phyloP scores from a whole-genome alignment of 352 stramenopile species.

The Aphanomyces cochlioides region DNA sequence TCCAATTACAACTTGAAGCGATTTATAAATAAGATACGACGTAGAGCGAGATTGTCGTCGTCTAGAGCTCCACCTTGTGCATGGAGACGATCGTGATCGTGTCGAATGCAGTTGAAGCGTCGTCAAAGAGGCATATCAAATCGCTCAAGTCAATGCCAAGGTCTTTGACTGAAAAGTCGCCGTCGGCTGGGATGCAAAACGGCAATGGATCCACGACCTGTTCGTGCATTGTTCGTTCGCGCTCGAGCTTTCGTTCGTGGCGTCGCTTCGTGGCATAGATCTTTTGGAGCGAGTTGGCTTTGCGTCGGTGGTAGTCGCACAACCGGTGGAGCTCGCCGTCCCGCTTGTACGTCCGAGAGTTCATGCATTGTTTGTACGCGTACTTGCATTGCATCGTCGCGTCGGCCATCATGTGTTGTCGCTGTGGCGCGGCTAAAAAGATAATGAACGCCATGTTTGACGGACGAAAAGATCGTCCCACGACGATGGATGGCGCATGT shows the following conservation, averaged over 20 bases:
- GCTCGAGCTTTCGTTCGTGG: neutral
- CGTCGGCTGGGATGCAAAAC: neutral
- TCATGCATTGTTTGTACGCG: constrained; percentile 1
- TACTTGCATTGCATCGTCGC: neutral
- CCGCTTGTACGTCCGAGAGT: neutral
- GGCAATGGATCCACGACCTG: neutral
- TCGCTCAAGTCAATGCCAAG: neutral
- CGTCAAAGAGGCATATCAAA: neutral
- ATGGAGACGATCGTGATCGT: neutral
- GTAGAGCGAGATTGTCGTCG: neutral
- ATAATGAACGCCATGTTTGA: neutral
- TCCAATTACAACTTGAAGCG: neutral
- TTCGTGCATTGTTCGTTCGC: neutral
- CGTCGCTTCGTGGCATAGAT: constrained; percentile 16
- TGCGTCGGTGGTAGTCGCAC: constrained; percentile 28
- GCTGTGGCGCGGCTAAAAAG: too few species aligned
- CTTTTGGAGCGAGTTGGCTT: constrained; percentile 32
- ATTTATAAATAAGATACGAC: neutral
- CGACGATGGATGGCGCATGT: neutral
- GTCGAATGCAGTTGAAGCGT: neutral
- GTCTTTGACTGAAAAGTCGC: neutral
- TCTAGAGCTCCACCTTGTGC: neutral
- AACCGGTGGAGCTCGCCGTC: constrained; percentile 27
- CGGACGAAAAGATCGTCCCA: neutral
- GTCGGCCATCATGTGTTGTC: neutral